A percentile compares a stretch with the other conserved stretches of the same genome.
phyloP scores from a whole-genome alignment of 2,329 filamentous ascomycete genomes.

The Penicillium sp. region DNA sequence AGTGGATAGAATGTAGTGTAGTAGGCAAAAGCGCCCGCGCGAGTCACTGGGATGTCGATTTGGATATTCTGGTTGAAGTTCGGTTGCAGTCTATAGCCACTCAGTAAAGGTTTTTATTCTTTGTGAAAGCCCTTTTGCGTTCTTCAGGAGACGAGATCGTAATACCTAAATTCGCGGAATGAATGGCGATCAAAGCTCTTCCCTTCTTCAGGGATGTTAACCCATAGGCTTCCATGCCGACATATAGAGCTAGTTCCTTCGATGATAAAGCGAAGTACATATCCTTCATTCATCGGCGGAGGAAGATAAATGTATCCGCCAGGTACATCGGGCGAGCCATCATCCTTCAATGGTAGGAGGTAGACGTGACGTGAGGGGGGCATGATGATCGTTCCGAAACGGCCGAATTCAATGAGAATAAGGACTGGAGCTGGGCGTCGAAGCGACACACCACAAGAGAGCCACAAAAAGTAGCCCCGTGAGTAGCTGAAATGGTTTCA shows the following conservation, averaged over 20 bases:
- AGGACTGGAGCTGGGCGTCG: background rate
- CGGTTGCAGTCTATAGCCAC: slow-evolving; percentile 67
- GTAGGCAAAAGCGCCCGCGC: slow-evolving; percentile 88
- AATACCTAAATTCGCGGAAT: slow-evolving; percentile 89
- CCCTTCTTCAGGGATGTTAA: slow-evolving; percentile 85
- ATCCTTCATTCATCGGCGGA: slow-evolving; percentile 71
- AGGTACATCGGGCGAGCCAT: slow-evolving; percentile 86
- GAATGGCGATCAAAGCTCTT: slow-evolving; percentile 74
- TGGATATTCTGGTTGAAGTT: slow-evolving; percentile 92
- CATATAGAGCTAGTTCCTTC: slow-evolving; percentile 96
- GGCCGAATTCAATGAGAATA: background rate
- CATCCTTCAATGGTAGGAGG: slow-evolving; percentile 85
- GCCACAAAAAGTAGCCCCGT: slow-evolving; percentile 1
- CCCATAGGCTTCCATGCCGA: slow-evolving; percentile 90
- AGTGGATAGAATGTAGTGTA: slow-evolving; percentile 91
- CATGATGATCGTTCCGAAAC: slow-evolving; percentile 23
- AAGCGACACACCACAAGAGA: background rate
- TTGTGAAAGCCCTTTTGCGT: slow-evolving; percentile 1
- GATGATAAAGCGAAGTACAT: slow-evolving; percentile 84
- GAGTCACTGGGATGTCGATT: slow-evolving; percentile 83
- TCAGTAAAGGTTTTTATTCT: slow-evolving; percentile 20
- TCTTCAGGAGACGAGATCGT: background rate
- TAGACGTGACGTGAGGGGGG: slow-evolving; percentile 64
- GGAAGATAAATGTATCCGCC: slow-evolving; percentile 92
- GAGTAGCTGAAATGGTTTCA: slow-evolving; percentile 8